phyloP scores from a whole-genome alignment of 2,329 filamentous ascomycete genomes.

The Claviceps quebecensis region DNA sequence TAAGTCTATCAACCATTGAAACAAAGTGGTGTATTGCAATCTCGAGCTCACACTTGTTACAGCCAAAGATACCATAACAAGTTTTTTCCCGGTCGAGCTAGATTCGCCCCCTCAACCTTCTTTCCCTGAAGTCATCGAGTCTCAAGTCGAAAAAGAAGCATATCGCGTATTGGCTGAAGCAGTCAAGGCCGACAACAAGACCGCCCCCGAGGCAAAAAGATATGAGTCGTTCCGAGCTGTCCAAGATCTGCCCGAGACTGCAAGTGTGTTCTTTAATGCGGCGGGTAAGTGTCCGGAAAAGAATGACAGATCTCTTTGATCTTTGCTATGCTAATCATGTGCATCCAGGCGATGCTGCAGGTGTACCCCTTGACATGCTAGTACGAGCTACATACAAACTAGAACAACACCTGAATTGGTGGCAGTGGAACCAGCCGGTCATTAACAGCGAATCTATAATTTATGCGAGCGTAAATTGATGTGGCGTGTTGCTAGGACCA shows the following conservation, averaged over 20 bases:
- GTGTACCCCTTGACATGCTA: conserved; percentile 19
- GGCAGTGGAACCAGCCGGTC: conserved; percentile 15
- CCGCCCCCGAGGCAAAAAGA: background rate
- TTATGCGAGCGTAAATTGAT: too few relatives aligned
- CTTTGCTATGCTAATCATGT: background rate
- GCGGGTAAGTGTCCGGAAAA: conserved; percentile 14
- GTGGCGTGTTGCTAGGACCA: too few relatives aligned
- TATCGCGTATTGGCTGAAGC: conserved; percentile 11
- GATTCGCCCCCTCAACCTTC: conserved; percentile 8
- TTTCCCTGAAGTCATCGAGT: conserved; percentile 12
- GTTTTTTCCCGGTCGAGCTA: conserved; percentile 22
- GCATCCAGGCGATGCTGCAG: conserved; percentile 17
- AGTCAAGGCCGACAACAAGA: conserved; percentile 2
- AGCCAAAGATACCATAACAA: conserved; percentile 17
- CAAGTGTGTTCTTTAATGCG: conserved; percentile 19
- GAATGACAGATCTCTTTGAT: too few relatives aligned
- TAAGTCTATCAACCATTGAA: conserved; percentile 9
- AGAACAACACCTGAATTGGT: conserved; percentile 20
- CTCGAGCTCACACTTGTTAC: background rate
- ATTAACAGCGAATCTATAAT: background rate
- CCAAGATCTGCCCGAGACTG: conserved; percentile 18
- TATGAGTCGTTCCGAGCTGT: conserved; percentile 20
- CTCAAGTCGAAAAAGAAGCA: conserved; percentile 13
- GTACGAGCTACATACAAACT: conserved; percentile 25
- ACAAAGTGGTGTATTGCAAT: background rate